Evolutionary conservation across 2,329 filamentous ascomycete species (phyloP).

Genomic region (Teratosphaeria zuluensis): DNA sequence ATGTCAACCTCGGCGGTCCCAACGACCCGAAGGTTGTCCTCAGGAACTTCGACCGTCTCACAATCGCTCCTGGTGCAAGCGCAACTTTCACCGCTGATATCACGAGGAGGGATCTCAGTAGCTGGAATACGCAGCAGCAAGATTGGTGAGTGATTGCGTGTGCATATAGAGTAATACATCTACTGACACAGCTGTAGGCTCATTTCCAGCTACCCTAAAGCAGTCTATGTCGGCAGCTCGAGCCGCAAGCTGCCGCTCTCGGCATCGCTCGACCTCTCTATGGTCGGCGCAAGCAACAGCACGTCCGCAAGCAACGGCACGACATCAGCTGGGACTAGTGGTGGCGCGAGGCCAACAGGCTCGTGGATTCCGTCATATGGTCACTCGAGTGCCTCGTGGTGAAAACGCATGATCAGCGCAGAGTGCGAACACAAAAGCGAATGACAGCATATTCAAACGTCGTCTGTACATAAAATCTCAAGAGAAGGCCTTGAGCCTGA

Average conservation of each 20-base stretch:
- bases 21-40: conserved; percentile 58
- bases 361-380: not conserved
- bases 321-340: not conserved
- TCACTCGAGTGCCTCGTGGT: not conserved
- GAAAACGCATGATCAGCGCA: not conserved
- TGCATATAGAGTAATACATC: not conserved
- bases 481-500: not conserved
- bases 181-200: conserved; percentile 31
- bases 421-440: not conserved
- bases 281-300: not conserved
- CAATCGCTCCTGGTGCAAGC: conserved; percentile 59
- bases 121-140: conserved; percentile 72
- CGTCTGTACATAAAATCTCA: not conserved
- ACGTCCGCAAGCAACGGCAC: not conserved
- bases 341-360: not conserved
- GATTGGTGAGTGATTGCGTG: conserved; percentile 51
- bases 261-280: conserved; percentile 9
- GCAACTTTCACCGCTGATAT: conserved; percentile 58
- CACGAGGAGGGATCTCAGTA: conserved; percentile 72
- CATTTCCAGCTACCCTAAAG: conserved; percentile 47
- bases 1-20: conserved; percentile 70
- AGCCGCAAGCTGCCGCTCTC: conserved; percentile 48
- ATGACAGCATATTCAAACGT: not conserved
- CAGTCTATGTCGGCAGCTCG: conserved; percentile 49
- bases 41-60: conserved; percentile 71